Base-by-base conservation (phyloP, 192 early-diverging fungal species). In the Rhizophlyctis rosea region DNA sequence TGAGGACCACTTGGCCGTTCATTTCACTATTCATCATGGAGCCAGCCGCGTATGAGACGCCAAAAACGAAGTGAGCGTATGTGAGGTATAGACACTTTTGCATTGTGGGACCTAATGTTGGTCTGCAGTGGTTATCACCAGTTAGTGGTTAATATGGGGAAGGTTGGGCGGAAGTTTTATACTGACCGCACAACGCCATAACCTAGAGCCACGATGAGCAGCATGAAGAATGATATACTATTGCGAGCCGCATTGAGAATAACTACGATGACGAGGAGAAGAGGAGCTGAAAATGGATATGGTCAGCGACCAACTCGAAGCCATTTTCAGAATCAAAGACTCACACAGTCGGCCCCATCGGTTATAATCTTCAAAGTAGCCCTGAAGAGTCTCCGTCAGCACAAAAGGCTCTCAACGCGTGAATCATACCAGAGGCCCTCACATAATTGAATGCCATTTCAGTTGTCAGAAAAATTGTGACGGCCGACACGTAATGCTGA, bases 391-490 rank as follows among this genome's bases (percentile, higher is more conserved):
- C n/a, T n/a, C n/a, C n/a, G n/a, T n/a, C n/a, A n/a, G n/a, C n/a
- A n/a, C n/a, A n/a, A n/a, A n/a, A n/a, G n/a, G n/a, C n/a, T n/a
- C n/a, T n/a, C n/a, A n/a, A n/a, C n/a, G n/a, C n/a, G n/a, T n/a
- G n/a, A n/a, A n/a, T n/a, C n/a, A n/a, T n/a, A n/a, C n/a, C n/a
- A n/a, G n/a, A n/a, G n/a, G n/a, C n/a, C 16, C 67, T 61, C 28
- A 65, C 90, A 81, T 90, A 93, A 75, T 96, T 95, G 72, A 94
- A 86, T 1, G 90, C 91, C 90, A 91, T 94, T 59, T 96, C 95
- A 3, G 92, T 72, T 52, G 88, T 88, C 28, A 98, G 78, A 71
- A 94, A 87, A 47, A 90, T 86, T 23, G 92, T 86, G 4, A 96
- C 87, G 3, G 82, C 87, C 1, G 89, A 86, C 13, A 96, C 85